Base-by-base conservation (phyloP, 2,329 filamentous ascomycete species). In the Claviceps monticola region DNA sequence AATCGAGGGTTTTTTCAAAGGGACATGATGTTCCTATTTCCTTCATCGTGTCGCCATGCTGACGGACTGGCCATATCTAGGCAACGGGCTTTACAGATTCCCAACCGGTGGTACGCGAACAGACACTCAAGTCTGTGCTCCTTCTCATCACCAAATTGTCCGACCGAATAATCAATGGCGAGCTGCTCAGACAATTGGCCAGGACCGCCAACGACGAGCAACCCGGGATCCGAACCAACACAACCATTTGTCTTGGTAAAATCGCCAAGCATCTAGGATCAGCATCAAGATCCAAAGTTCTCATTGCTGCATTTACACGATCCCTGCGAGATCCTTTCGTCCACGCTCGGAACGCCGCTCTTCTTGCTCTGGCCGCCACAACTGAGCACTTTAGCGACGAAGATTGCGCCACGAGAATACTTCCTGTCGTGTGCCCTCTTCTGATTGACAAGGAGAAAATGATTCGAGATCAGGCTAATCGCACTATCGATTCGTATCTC, bases 141-240 rank as follows among this genome's bases (percentile, higher is more conserved):
- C 83, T 86, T 0, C 80, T 98, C 46, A 85, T 97, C 52, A 75
- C 76, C 29, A 98, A 98, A 68, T 75, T 98, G 0, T 95, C 89
- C 1, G 93, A 98, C 61, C 82, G 93, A 39, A 86, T 86, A 7
- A 84, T 97, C 59, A 98, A 98, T 59, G 91, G 93, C 51, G 93
- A 98, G 59, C 75, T 98, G 11, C 72, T 98, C 21, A 86, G 86
- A 60, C 85, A 95, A 62, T 76, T 98, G 29, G 93, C 93, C 44
- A 96, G 95, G 66, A 96, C 91, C 1, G 89, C 93, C 46, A 98
- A 97, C 60, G 93, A 98, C 56, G 93, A 97, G 60, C 91, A 98
- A 62, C 89, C 93, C 1, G 93, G 93, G 0, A 98, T 98, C 57
- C 81, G 93, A 55, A 98, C 93, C 8, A 98, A 98, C 65, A 98